These are phyloP conservation scores for Argentina anserina DNA, from an alignment of 306 rosid genomes.

Conservation along the genomic window DNA sequence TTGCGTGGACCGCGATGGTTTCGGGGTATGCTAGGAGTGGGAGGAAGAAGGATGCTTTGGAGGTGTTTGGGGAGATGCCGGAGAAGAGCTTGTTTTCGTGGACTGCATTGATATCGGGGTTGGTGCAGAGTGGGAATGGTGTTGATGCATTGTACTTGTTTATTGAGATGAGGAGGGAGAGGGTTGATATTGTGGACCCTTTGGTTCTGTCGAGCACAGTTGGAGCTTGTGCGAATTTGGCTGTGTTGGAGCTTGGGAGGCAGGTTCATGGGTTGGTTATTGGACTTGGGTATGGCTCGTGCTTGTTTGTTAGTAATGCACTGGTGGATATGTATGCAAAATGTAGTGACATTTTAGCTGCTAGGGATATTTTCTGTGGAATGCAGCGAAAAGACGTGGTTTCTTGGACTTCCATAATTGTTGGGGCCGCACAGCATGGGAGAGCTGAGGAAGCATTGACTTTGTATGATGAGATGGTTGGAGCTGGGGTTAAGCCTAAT, in stretches of 20 bases:
- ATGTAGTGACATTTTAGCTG: conserved; percentile 73
- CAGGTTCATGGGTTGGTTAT: conserved; percentile 63
- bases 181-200: conserved; percentile 58
- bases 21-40: conserved; percentile 75
- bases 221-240: conserved; percentile 76
- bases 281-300: conserved; percentile 66
- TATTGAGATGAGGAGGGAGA: conserved; percentile 64
- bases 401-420: conserved; percentile 93
- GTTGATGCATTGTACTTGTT: conserved; percentile 50
- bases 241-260: conserved; percentile 72
- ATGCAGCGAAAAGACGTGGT: conserved; percentile 64
- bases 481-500: conserved; percentile 58
- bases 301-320: conserved; percentile 73
- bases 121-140: conserved; percentile 75
- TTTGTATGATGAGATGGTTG: conserved; percentile 66
- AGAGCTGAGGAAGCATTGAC: conserved; percentile 64
- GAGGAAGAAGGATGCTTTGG: conserved; percentile 52
- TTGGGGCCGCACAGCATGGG: conserved; percentile 80
- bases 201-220: conserved; percentile 74
- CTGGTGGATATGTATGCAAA: conserved; percentile 86
- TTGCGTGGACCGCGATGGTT: conserved; percentile 78
- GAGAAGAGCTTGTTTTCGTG: conserved; percentile 56
- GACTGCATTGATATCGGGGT: conserved; percentile 91
- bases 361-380: conserved; percentile 47
- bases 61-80: conserved; percentile 42